Conservation (phyloP, 768 basidiomycete species). For the Leccinum variicolor region DNA sequence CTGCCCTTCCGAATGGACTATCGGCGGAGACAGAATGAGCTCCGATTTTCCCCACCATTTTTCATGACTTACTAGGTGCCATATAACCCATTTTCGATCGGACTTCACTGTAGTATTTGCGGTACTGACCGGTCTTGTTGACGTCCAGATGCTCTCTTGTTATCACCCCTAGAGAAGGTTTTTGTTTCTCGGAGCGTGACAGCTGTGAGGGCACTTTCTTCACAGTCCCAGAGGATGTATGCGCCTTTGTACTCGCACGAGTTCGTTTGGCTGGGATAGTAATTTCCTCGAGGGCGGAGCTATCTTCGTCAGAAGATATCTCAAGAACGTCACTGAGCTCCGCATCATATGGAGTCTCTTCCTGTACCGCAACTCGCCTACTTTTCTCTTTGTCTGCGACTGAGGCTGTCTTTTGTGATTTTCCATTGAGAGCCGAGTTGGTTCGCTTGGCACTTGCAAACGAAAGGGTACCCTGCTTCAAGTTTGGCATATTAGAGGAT, state of each 20-base stretch:
- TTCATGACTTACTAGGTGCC: conserved; percentile 50
- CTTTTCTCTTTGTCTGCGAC: conserved; percentile 7
- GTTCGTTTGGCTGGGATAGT: conserved; percentile 21
- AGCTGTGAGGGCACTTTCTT: background rate
- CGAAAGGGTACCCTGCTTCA: conserved; percentile 45
- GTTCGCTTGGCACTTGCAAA: conserved; percentile 49
- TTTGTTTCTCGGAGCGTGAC: conserved; percentile 8
- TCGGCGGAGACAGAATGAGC: conserved; percentile 1
- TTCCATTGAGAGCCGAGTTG: conserved; percentile 22
- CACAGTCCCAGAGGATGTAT: conserved; percentile 1
- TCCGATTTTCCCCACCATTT: background rate
- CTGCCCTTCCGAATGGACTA: conserved; percentile 66
- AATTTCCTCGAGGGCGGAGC: background rate
- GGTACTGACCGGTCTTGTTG: conserved; percentile 51
- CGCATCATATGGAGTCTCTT: background rate
- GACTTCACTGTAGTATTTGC: conserved; percentile 45
- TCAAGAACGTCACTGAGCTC: conserved; percentile 4
- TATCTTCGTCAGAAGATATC: conserved; percentile 22
- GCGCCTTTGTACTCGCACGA: conserved; percentile 24
- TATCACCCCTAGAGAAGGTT: conserved; percentile 6
- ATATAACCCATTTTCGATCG: conserved; percentile 52
- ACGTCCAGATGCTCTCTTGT: conserved; percentile 34
- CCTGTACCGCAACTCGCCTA: background rate
- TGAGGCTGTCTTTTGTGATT: conserved; percentile 12
- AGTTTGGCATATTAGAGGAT: conserved; percentile 6